Evolutionary conservation across 179 eudicot species (phyloP).

Genomic region (Drosera spatulata): DNA sequence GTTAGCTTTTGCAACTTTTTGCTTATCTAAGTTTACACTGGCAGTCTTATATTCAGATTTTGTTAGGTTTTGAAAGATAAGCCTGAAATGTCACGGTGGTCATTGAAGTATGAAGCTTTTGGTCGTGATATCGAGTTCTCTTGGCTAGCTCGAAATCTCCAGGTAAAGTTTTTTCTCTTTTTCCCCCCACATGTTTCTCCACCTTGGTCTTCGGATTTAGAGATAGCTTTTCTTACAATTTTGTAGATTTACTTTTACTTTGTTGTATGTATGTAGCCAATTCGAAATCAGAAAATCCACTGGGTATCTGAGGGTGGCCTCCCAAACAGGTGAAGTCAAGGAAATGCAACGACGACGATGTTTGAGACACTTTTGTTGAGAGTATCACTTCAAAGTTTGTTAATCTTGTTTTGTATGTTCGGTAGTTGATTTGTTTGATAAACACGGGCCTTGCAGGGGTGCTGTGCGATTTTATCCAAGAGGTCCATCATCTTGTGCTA

Average conservation of each 20-base stretch:
- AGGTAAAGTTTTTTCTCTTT: slow-evolving; percentile 29
- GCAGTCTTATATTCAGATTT: neutral
- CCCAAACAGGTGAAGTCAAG: slow-evolving; percentile 57
- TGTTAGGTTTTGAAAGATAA: slow-evolving; percentile 67
- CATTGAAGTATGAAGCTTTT: slow-evolving; percentile 78
- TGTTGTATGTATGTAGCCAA: slow-evolving; percentile 48
- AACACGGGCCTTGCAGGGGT: slow-evolving; percentile 56
- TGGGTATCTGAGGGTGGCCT: slow-evolving; percentile 98
- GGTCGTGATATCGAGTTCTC: slow-evolving; percentile 84
- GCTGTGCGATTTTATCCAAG: slow-evolving; percentile 92
- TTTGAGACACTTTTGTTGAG: too few species aligned
- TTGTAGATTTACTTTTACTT: too few species aligned
- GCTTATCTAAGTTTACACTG: neutral
- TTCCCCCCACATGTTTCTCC: neutral
- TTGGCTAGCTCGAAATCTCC: slow-evolving; percentile 98
- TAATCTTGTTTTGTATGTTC: too few species aligned
- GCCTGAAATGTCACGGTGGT: slow-evolving; percentile 83
- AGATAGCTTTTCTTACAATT: too few species aligned
- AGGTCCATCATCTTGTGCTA: slow-evolving; percentile 71
- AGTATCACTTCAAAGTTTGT: too few species aligned
- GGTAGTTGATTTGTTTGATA: too few species aligned
- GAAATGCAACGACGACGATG: too few species aligned
- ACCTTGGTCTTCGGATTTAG: neutral
- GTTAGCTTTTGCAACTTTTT: neutral
- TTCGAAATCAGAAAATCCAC: slow-evolving; percentile 88